Percentiles rank a stretch among this genome's conserved stretches.
phyloP scores from a whole-genome alignment of 129 eudicot species.

The Scalesia atractyloides region DNA sequence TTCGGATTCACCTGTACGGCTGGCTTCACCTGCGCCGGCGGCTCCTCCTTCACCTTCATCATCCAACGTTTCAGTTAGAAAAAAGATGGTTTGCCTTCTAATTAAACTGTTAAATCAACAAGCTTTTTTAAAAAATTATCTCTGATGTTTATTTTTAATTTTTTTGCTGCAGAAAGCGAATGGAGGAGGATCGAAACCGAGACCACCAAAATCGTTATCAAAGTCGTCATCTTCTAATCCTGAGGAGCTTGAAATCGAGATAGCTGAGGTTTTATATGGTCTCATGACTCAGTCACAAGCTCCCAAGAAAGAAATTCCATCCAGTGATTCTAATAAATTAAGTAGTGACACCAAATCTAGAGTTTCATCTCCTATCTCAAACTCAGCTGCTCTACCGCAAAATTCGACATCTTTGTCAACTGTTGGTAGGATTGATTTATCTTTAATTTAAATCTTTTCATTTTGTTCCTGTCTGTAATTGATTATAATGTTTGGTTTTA shows the following conservation, averaged over 20 bases:
- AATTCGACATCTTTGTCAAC: conserved; percentile 49
- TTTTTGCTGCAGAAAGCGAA: conserved; percentile 61
- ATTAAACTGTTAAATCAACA: neutral
- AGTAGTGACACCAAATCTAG: conserved; percentile 59
- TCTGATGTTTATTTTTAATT: neutral
- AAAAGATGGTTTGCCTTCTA: conserved; percentile 69
- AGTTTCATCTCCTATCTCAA: conserved; percentile 59
- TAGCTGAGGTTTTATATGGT: conserved; percentile 92
- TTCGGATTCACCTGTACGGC: conserved; percentile 66
- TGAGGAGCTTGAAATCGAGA: conserved; percentile 95
- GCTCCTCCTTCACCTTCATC: conserved; percentile 88
- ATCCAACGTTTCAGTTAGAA: conserved; percentile 58
- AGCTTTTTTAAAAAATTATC: neutral
- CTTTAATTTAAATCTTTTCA: neutral
- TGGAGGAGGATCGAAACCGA: conserved; percentile 50
- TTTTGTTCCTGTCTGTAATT: neutral
- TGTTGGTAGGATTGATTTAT: conserved; percentile 48
- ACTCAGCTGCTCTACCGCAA: conserved; percentile 42
- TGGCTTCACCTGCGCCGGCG: conserved; percentile 52
- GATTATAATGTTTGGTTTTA: neutral
- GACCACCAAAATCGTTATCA: conserved; percentile 67
- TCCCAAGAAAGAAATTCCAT: conserved; percentile 54
- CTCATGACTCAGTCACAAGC: conserved; percentile 85
- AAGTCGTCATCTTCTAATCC: conserved; percentile 77
- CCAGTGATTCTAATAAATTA: conserved; percentile 45